phyloP scores from a whole-genome alignment of 1,284 basidiomycete genomes.

The Spongispora temasekensis region DNA sequence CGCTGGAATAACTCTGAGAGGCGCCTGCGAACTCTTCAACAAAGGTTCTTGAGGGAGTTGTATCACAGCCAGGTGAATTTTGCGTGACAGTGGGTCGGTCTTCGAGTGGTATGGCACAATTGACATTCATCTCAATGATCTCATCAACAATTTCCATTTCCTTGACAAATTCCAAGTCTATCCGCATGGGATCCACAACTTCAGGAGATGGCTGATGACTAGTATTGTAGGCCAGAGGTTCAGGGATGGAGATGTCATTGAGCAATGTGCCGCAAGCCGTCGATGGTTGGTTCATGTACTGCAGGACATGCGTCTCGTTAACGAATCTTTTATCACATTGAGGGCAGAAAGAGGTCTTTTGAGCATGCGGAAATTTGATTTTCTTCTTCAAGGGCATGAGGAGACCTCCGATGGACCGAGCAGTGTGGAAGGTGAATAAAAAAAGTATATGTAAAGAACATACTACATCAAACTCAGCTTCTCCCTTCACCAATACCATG shows the following conservation, averaged over 20 bases:
- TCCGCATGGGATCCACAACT: not conserved
- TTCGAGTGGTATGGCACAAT: too few relatives aligned
- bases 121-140: too few relatives aligned
- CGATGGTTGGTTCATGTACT: constrained; percentile 7
- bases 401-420: too few relatives aligned
- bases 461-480: too few relatives aligned
- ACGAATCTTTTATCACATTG: constrained; percentile 1
- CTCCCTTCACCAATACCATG: too few relatives aligned
- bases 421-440: too few relatives aligned
- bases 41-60: not conserved
- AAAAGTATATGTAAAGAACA: too few relatives aligned
- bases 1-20: not conserved
- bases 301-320: not conserved
- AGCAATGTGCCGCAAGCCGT: not conserved
- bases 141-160: not conserved
- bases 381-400: constrained; percentile 6
- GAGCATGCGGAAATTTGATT: not conserved
- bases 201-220: not conserved
- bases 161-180: not conserved
- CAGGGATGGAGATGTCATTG: not conserved
- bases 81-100: too few relatives aligned
- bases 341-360: constrained; percentile 2
- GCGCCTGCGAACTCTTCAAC: not conserved
- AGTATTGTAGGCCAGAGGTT: not conserved
- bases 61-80: not conserved